These are phyloP conservation scores for Phyllosticta citrichinensis DNA, from an alignment of 2,329 filamentous ascomycete genomes.

Conservation along the genomic window DNA sequence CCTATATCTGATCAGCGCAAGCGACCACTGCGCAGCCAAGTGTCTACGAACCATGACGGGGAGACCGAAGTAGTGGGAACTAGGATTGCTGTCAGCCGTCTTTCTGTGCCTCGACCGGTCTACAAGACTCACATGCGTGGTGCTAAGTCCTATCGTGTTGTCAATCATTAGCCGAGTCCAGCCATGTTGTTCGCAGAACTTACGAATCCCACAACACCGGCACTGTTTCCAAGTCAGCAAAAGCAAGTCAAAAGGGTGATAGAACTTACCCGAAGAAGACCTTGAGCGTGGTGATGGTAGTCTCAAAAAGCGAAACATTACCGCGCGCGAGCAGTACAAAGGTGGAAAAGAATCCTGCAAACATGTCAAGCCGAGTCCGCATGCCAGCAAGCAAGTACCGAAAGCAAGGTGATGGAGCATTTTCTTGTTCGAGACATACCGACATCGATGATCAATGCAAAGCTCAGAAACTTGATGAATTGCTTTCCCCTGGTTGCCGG, in stretches of 20 bases:
- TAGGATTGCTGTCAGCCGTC: slow-evolving; percentile 18
- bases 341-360: slow-evolving; percentile 71
- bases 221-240: slow-evolving; percentile 11
- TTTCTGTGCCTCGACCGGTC: neutral
- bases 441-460: slow-evolving; percentile 73
- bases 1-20: slow-evolving; percentile 29
- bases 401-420: neutral
- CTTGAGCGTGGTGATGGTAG: slow-evolving; percentile 69
- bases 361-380: neutral
- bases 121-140: slow-evolving; percentile 31
- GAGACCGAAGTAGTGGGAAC: slow-evolving; percentile 42
- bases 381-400: neutral
- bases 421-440: slow-evolving; percentile 32
- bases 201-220: slow-evolving; percentile 52
- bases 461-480: slow-evolving; percentile 71
- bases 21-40: slow-evolving; percentile 6
- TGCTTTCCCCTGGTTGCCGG: slow-evolving; percentile 55
- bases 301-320: slow-evolving; percentile 51
- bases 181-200: slow-evolving; percentile 23
- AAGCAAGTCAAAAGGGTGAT: slow-evolving; percentile 8
- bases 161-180: slow-evolving; percentile 3
- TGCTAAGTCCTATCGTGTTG: slow-evolving; percentile 31
- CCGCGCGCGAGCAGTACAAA: slow-evolving; percentile 70
- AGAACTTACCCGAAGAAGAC: slow-evolving; percentile 61
- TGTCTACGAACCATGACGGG: slow-evolving; percentile 38